Evolutionary conservation across 768 basidiomycete species (phyloP), one percentile per base, ranked within the genome.

Genomic region (Ephemerocybe angulata): DNA sequence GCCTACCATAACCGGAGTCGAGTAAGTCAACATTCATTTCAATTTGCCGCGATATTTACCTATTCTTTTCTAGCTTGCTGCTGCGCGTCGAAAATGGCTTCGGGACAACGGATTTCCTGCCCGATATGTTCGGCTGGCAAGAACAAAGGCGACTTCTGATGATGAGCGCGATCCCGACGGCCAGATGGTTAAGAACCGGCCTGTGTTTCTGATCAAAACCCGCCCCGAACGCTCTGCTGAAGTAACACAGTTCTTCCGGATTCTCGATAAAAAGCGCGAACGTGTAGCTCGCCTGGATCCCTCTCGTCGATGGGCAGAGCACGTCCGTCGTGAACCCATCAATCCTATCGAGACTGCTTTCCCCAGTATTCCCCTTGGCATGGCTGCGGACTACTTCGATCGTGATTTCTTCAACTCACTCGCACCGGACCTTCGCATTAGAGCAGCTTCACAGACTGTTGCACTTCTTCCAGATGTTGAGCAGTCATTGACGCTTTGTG

Each of bases 301-400:
- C 33, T 46, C 33, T 8, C 8, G 33, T 8, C 33, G 17, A 35
- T 35, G 33, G 33, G 17, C 8, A 35, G 33, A 35, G 33, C 33
- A 17, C 17, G 33, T 35, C 17, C 33, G 33, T 8, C 33, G 33
- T 17, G 33, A 35, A 8, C 19, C 48, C 13, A 49, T 17, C 33
- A 17, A 35, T 8, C 33, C 33, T 17, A 35, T 35, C 17, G 10
- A 8, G 17, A 35, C 33, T 37, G 38, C 30, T 10, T 50, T 55
- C 13, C 6, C 17, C 22, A 50, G 35, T 13, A 30, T 55, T 24
- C 55, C 58, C 19, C 28, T 46, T 1, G n/a, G 42, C 21, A 60
- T 60, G 58, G 55, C 58, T 2, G 22, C 56, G n/a, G 58, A 60
- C 30, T 60, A 60, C 30, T 60, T 56, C 35, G 58, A 60, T 25